These are phyloP conservation scores for Detonula confervacea DNA, from an alignment of 352 stramenopile genomes.

Conservation along the genomic window DNA sequence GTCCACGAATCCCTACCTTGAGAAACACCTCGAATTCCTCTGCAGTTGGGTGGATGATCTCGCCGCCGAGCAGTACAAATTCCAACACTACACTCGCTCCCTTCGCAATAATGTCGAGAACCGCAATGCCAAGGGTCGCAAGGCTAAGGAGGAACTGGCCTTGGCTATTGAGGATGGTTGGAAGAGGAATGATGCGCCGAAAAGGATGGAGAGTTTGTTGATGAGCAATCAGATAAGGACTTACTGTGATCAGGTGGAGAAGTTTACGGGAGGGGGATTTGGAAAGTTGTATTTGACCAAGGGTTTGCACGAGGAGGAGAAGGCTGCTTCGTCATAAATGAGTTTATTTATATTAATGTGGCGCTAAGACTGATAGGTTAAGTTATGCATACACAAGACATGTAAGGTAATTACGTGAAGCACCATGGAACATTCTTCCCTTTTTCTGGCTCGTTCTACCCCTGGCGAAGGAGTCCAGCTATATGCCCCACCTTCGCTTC, in stretches of 20 bases:
- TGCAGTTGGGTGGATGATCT: slow-evolving; percentile 97
- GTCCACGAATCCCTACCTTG: slow-evolving; percentile 93
- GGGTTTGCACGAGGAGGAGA: slow-evolving; percentile 78
- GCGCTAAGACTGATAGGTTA: no score
- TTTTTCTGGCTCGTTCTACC: no score
- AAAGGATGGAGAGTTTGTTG: slow-evolving; percentile 83
- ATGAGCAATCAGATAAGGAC: slow-evolving; percentile 84
- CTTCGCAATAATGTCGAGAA: slow-evolving; percentile 50
- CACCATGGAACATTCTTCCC: no score
- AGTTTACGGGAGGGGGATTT: slow-evolving; percentile 75
- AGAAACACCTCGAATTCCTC: slow-evolving; percentile 98
- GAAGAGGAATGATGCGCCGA: slow-evolving; percentile 66
- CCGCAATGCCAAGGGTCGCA: slow-evolving; percentile 54
- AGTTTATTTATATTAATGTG: no score
- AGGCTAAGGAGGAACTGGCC: slow-evolving; percentile 49
- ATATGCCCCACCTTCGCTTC: no score
- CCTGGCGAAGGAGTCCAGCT: no score
- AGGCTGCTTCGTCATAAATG: slow-evolving; percentile 10
- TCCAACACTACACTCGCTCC: slow-evolving; percentile 80
- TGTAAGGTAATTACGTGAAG: no score
- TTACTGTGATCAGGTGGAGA: slow-evolving; percentile 86
- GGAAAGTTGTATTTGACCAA: slow-evolving; percentile 81
- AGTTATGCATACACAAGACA: no score
- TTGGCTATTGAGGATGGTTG: slow-evolving; percentile 55
- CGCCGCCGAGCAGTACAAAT: slow-evolving; percentile 91